Base-by-base conservation (phyloP, 805 yeast genomes). In the Barnettozyma pratensis region DNA sequence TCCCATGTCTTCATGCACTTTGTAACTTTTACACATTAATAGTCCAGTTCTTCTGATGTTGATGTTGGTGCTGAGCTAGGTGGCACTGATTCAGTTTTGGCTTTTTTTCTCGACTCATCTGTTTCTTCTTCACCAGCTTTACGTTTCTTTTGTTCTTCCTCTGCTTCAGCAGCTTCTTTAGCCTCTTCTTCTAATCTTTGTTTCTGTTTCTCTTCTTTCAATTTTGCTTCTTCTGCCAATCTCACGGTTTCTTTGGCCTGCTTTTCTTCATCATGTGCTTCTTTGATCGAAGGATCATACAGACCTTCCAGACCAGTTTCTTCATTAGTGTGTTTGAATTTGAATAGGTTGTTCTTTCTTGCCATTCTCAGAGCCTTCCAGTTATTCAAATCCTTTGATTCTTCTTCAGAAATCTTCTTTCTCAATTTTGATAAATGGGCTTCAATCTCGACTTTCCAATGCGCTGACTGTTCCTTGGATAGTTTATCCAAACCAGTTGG, bases 311-410 rank as follows among this genome's bases (percentile, higher is more conserved):
- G 48, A 10, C 77, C 77, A 7, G 59, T 55, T 0, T 52, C 49
- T 39, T 64, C 71, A 46, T 66, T 63, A 11, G 69, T 69, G 11
- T 65, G 61, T 29, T 56, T 62, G 40, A 75, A 69, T 28, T 69
- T 62, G 45, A 66, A 65, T 55, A 77, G 52, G 34, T 62, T 56
- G 7, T 63, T 62, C 5, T 63, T 62, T 50, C 79, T 59, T 4
- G 75, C 64, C 5, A 68, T 58, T 46, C 80, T 66, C 39, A 75
- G 52, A 1, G 69, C 70, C 46, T 72, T 70, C 81, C 81, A 76
- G 26, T 63, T 64, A 19, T 54, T 47, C 3, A 68, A 50, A 2
- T 61, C 63, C 7, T 50, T 48, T 3, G 49, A 29, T 6, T 48
- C 43, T 4, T 41, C 54, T 7, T 47, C 45, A 6, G 46, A 28